phyloP scores from a whole-genome alignment of 2,329 filamentous ascomycete genomes.

The Leptodontidium sp. region DNA sequence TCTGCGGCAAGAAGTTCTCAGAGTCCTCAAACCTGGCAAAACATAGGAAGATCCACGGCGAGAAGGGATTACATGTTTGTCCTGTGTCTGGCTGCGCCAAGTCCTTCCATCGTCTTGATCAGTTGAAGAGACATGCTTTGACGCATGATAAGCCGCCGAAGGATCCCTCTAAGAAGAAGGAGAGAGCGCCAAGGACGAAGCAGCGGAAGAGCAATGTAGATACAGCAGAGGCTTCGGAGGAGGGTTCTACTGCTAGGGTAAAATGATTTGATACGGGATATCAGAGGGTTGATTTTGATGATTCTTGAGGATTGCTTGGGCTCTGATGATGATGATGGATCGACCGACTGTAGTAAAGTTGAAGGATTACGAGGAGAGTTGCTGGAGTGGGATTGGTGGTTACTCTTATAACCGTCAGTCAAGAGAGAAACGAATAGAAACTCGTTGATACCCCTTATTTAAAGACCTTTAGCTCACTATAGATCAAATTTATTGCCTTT shows the following conservation, averaged over 20 bases:
- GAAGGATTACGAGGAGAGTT: neutral
- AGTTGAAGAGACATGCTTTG: constrained; percentile 63
- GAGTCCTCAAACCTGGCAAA: constrained; percentile 74
- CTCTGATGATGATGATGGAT: too few relatives aligned
- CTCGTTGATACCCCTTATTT: neutral
- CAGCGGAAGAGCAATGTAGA: neutral
- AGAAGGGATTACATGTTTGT: constrained; percentile 61
- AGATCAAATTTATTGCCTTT: too few relatives aligned
- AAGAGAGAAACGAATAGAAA: neutral
- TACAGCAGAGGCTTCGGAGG: too few relatives aligned
- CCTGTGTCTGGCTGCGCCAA: constrained; percentile 58
- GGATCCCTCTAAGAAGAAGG: constrained; percentile 34
- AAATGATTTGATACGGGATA: too few relatives aligned
- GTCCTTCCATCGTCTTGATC: constrained; percentile 66
- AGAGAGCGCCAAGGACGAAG: constrained; percentile 1
- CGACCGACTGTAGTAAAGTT: too few relatives aligned
- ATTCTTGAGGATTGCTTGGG: neutral
- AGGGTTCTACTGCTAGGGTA: too few relatives aligned
- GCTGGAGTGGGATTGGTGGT: too few relatives aligned
- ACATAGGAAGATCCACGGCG: constrained; percentile 67
- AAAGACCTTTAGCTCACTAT: too few relatives aligned
- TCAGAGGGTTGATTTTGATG: too few relatives aligned
- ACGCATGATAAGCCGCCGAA: constrained; percentile 39
- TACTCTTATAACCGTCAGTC: neutral
- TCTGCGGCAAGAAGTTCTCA: constrained; percentile 66